These are phyloP conservation scores for Monotropa hypopitys DNA, from an alignment of 179 eudicot species.

Conservation along the genomic window DNA sequence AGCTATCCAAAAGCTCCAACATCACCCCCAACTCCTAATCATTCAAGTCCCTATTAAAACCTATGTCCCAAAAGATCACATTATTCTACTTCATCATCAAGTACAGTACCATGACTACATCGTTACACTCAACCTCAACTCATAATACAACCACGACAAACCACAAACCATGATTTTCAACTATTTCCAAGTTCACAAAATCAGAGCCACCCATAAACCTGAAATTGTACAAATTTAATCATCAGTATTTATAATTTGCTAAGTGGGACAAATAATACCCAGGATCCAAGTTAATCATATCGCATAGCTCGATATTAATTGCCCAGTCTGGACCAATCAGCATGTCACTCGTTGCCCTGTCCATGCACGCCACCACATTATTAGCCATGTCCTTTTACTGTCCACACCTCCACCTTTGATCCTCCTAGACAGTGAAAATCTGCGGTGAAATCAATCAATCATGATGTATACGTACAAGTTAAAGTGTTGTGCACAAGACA, in stretches of 20 bases:
- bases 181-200: not conserved
- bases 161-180: not conserved
- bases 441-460: not conserved
- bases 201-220: not conserved
- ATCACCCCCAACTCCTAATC: not conserved
- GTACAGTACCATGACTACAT: not conserved
- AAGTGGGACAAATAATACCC: constrained; percentile 37
- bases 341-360: constrained; percentile 93
- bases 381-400: constrained; percentile 39
- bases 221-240: not conserved
- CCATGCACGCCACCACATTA: constrained; percentile 56
- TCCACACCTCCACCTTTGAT: constrained; percentile 6
- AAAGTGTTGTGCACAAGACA: not conserved
- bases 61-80: not conserved
- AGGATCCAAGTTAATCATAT: constrained; percentile 72
- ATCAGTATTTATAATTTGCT: not conserved
- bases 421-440: constrained; percentile 8
- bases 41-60: not conserved
- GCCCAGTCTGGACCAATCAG: constrained; percentile 92
- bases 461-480: not conserved
- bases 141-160: not conserved
- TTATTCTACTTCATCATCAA: not conserved
- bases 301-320: constrained; percentile 81
- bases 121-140: not conserved
- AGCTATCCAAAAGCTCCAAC: not conserved